phyloP scores from a whole-genome alignment of 1,284 basidiomycete species.

The Mycena citricolor region DNA sequence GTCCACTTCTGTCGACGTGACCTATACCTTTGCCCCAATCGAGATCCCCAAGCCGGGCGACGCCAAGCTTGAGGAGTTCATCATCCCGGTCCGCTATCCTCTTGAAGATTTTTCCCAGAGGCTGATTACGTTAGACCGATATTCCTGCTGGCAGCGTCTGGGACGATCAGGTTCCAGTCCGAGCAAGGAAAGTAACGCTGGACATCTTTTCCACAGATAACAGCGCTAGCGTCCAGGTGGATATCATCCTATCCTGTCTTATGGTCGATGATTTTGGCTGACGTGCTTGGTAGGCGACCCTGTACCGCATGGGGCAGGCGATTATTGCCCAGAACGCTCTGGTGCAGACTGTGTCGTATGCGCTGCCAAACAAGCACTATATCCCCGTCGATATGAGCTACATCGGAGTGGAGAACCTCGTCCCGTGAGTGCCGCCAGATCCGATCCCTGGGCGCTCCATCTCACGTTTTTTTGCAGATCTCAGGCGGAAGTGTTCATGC shows the following conservation, averaged over 20 bases:
- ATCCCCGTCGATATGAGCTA: constrained; percentile 79
- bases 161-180: constrained; percentile 59
- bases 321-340: constrained; percentile 67
- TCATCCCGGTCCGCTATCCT: constrained; percentile 34
- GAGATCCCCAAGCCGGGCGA: constrained; percentile 48
- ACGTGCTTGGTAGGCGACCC: constrained; percentile 62
- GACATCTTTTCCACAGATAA: constrained; percentile 86
- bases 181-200: constrained; percentile 69
- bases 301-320: constrained; percentile 85
- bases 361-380: constrained; percentile 93
- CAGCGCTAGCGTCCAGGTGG: constrained; percentile 88
- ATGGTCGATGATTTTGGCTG: not conserved
- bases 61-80: constrained; percentile 48
- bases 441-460: not conserved
- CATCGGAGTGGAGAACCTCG: constrained; percentile 42
- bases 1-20: constrained; percentile 78
- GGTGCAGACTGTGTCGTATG: constrained; percentile 58
- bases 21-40: constrained; percentile 62
- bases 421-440: constrained; percentile 35
- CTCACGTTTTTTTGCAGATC: constrained; percentile 41
- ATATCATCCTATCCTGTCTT: constrained; percentile 3
- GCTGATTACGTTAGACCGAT: constrained; percentile 12
- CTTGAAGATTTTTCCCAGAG: constrained; percentile 23
- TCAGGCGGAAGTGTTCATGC: constrained; percentile 80
- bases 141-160: constrained; percentile 54